Percentiles rank a stretch among this genome's conserved stretches.
Evolutionary conservation across 495 filamentous ascomycete species (phyloP).

Genomic region (Choiromyces venosus): DNA sequence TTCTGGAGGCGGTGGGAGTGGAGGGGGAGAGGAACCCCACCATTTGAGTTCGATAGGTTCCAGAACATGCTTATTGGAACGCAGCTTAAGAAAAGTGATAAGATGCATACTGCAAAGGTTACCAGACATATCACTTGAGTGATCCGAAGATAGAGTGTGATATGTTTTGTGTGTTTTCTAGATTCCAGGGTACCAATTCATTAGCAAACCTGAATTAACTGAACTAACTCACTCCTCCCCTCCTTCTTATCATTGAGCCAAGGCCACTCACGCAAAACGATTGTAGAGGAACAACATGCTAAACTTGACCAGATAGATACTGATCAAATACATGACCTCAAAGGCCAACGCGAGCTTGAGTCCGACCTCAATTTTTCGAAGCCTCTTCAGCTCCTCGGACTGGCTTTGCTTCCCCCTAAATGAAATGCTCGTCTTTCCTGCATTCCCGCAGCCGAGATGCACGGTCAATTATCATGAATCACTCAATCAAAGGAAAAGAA

Average conservation of each 20-base stretch:
- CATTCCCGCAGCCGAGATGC: neutral
- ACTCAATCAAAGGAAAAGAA: neutral
- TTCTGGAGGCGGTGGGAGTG: neutral
- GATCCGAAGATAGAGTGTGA: conserved; percentile 34
- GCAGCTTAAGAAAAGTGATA: conserved; percentile 39
- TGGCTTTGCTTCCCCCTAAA: conserved; percentile 15
- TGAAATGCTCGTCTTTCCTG: conserved; percentile 32
- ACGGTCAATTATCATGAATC: neutral
- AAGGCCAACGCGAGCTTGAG: conserved; percentile 38
- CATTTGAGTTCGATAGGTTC: conserved; percentile 22
- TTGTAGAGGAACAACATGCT: conserved; percentile 41
- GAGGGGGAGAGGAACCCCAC: conserved; percentile 13
- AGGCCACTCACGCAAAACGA: conserved; percentile 37
- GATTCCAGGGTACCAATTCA: neutral
- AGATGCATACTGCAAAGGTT: conserved; percentile 32
- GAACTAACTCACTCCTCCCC: neutral
- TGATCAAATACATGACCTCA: conserved; percentile 38
- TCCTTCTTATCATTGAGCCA: neutral
- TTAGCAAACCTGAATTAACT: neutral
- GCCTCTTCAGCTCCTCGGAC: conserved; percentile 21
- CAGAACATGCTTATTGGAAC: conserved; percentile 34
- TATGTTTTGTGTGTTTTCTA: conserved; percentile 38
- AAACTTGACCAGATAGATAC: conserved; percentile 40
- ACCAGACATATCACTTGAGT: conserved; percentile 34
- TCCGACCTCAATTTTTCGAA: conserved; percentile 28